Conservation (phyloP, 805 yeast species). For the Helenozyma baotianmanensis region DNA sequence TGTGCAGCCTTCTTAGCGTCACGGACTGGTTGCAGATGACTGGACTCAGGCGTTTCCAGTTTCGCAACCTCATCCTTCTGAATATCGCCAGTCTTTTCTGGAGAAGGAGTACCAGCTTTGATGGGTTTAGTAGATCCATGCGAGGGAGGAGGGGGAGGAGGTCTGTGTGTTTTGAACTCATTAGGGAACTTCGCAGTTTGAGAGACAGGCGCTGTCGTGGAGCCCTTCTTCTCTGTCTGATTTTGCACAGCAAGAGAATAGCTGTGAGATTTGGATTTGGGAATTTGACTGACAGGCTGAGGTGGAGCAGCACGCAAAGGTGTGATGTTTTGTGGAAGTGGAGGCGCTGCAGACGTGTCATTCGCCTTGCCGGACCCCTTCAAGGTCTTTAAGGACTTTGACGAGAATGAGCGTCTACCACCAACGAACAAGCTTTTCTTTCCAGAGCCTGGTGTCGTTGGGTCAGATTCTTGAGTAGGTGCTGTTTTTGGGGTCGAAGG, state of each 20-base stretch:
- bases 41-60: constrained; percentile 9
- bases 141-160: constrained; percentile 42
- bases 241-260: constrained; percentile 30
- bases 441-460: not conserved
- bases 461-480: no score
- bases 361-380: constrained; percentile 6
- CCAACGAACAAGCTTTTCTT: constrained; percentile 16
- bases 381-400: constrained; percentile 31
- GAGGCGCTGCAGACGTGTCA: constrained; percentile 16
- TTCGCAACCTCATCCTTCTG: constrained; percentile 8
- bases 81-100: constrained; percentile 9
- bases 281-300: constrained; percentile 19
- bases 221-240: constrained; percentile 18
- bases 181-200: constrained; percentile 25
- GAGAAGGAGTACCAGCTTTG: constrained; percentile 1
- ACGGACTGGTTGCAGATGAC: constrained; percentile 36
- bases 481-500: constrained; percentile 18
- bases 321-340: constrained; percentile 6
- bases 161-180: constrained; percentile 32
- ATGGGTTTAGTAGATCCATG: constrained; percentile 3
- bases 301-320: constrained; percentile 5
- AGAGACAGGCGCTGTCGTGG: constrained; percentile 37
- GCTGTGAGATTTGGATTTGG: constrained; percentile 41
- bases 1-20: constrained; percentile 53
- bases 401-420: constrained; percentile 32